A percentile compares a stretch with the other conserved stretches of the same genome.
These are phyloP conservation scores for Hygrophoropsis aurantiaca DNA, from an alignment of 768 basidiomycete species.

Conservation along the genomic window DNA sequence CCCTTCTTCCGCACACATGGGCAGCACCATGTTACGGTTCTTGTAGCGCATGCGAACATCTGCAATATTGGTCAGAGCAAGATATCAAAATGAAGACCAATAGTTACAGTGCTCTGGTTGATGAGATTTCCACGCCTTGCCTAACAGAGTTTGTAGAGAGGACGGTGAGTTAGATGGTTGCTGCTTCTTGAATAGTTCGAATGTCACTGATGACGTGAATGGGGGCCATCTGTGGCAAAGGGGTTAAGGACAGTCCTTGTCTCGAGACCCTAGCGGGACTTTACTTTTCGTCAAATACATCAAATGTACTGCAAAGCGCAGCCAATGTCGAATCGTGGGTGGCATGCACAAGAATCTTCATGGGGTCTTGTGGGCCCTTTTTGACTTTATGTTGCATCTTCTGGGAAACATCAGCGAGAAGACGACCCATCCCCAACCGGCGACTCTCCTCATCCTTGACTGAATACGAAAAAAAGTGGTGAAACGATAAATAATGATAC, in stretches of 20 bases:
- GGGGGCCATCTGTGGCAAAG: slow-evolving; percentile 59
- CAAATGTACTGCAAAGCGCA: slow-evolving; percentile 60
- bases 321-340: slow-evolving; percentile 76
- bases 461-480: slow-evolving; percentile 24
- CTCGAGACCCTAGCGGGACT: background rate
- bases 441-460: slow-evolving; percentile 77
- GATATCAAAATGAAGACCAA: background rate
- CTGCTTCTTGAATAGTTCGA: slow-evolving; percentile 63
- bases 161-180: slow-evolving; percentile 8
- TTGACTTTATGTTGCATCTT: slow-evolving; percentile 63
- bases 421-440: slow-evolving; percentile 73
- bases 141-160: slow-evolving; percentile 42
- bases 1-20: slow-evolving; percentile 62
- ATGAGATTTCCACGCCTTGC: slow-evolving; percentile 34
- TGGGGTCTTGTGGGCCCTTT: slow-evolving; percentile 42
- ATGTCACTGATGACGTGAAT: slow-evolving; percentile 71
- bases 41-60: slow-evolving; percentile 78
- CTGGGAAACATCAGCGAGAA: slow-evolving; percentile 61
- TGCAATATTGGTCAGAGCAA: slow-evolving; percentile 17
- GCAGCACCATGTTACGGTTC: slow-evolving; percentile 61
- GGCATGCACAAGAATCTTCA: slow-evolving; percentile 67
- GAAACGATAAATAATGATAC: background rate
- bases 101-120: slow-evolving; percentile 42
- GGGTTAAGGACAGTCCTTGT: background rate
- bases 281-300: slow-evolving; percentile 71